Conservation (phyloP, 441 rosid species). For the Arabidopsis lyrata region DNA sequence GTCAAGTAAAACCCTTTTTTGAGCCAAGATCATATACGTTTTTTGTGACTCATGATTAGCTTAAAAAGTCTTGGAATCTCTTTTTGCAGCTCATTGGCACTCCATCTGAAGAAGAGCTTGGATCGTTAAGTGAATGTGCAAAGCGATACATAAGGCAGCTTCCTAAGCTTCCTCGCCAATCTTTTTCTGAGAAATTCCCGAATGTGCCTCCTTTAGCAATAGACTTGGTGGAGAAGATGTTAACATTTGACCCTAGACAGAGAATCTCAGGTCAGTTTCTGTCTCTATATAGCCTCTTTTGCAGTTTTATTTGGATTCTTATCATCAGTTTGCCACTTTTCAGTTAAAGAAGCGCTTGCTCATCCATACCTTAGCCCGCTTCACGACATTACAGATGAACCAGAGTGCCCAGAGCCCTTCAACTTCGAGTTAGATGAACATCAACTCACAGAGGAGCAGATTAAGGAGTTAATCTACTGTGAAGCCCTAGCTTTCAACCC, state of each 20-base stretch:
- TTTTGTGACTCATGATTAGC: background rate
- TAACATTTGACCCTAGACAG: constrained; percentile 80
- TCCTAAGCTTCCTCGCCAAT: constrained; percentile 65
- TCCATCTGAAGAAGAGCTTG: constrained; percentile 83
- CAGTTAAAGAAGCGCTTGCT: constrained; percentile 83
- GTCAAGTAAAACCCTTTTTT: background rate
- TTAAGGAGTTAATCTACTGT: constrained; percentile 78
- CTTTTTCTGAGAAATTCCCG: constrained; percentile 76
- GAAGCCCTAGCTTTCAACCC: constrained; percentile 88
- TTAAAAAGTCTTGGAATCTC: constrained; percentile 7
- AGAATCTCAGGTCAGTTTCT: constrained; percentile 76
- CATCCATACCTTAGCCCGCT: constrained; percentile 74
- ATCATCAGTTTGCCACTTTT: constrained; percentile 15
- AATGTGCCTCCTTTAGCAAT: constrained; percentile 68
- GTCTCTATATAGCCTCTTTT: background rate
- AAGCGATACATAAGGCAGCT: constrained; percentile 75
- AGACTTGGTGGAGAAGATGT: constrained; percentile 86
- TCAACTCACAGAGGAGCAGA: constrained; percentile 68
- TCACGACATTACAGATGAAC: constrained; percentile 75
- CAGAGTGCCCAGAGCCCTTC: constrained; percentile 71
- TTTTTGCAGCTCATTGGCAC: constrained; percentile 78
- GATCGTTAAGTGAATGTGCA: constrained; percentile 72
- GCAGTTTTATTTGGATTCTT: background rate
- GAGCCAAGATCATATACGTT: constrained; percentile 2
- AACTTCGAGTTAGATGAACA: constrained; percentile 73